A percentile compares a stretch with the other conserved stretches of the same genome.
Evolutionary conservation across 495 filamentous ascomycete genomes (phyloP).

Genomic region (Xylaria cubensis): DNA sequence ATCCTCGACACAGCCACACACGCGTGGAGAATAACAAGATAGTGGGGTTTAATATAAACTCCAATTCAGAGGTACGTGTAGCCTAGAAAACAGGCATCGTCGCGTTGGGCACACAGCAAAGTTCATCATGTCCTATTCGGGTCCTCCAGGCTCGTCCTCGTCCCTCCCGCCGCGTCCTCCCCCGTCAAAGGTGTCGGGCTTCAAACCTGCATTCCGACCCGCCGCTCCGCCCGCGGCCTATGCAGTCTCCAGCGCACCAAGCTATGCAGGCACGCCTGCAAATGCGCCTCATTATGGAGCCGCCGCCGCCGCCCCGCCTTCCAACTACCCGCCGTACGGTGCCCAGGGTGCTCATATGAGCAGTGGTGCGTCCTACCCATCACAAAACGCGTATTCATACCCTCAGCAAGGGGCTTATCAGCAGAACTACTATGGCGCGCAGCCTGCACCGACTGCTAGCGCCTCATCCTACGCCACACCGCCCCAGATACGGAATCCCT

Average conservation of each 20-base stretch:
- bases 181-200: slow-evolving; percentile 63
- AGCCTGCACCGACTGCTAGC: slow-evolving; percentile 43
- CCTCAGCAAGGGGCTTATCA: slow-evolving; percentile 55
- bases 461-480: slow-evolving; percentile 57
- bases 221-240: slow-evolving; percentile 41
- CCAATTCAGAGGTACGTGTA: slow-evolving; percentile 53
- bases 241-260: slow-evolving; percentile 41
- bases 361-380: slow-evolving; percentile 38
- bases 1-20: background rate
- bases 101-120: slow-evolving; percentile 55
- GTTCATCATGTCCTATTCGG: slow-evolving; percentile 95
- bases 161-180: slow-evolving; percentile 86
- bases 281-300: slow-evolving; percentile 40
- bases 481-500: slow-evolving; percentile 86
- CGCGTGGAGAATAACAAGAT: background rate
- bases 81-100: slow-evolving; percentile 40
- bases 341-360: slow-evolving; percentile 40
- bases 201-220: slow-evolving; percentile 65
- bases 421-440: slow-evolving; percentile 56
- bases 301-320: slow-evolving; percentile 23
- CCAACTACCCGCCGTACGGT: slow-evolving; percentile 45
- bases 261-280: slow-evolving; percentile 47
- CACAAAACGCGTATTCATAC: slow-evolving; percentile 41
- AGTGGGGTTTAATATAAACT: background rate
- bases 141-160: slow-evolving; percentile 82